Evolutionary conservation across 495 filamentous ascomycete species (phyloP).

Genomic region (Penicillium crystallinum): DNA sequence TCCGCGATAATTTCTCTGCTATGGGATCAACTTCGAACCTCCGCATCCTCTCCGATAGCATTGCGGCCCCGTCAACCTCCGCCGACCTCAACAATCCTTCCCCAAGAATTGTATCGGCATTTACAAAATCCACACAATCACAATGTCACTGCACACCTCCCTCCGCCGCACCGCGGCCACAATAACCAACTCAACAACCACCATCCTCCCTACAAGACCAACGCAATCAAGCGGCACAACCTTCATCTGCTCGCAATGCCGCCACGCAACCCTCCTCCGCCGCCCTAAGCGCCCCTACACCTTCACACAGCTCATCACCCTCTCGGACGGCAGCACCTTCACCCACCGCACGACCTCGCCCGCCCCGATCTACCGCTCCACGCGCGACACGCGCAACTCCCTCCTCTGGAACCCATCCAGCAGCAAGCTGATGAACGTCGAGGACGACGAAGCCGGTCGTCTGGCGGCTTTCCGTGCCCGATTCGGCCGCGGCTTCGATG

Average conservation of each 20-base stretch:
- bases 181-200: conserved; percentile 25
- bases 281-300: conserved; percentile 89
- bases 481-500: conserved; percentile 83
- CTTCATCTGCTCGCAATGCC: conserved; percentile 49
- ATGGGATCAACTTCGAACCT: conserved; percentile 19
- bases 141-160: conserved; percentile 37
- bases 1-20: conserved; percentile 28
- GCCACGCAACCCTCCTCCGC: conserved; percentile 83
- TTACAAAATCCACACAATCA: not conserved
- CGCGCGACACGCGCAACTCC: conserved; percentile 84
- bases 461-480: conserved; percentile 76
- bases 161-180: conserved; percentile 43
- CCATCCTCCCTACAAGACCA: conserved; percentile 20
- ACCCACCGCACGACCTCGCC: conserved; percentile 86
- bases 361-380: conserved; percentile 64
- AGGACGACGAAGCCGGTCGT: conserved; percentile 92
- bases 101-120: not conserved
- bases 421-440: conserved; percentile 73
- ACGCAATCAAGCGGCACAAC: conserved; percentile 29
- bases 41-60: conserved; percentile 12
- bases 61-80: not conserved
- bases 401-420: conserved; percentile 83
- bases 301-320: conserved; percentile 92
- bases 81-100: not conserved
- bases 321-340: conserved; percentile 87